A percentile compares a stretch with the other conserved stretches of the same genome.
Conservation (phyloP, 2,329 filamentous ascomycete species). For the Colletotrichum simmondsii region DNA sequence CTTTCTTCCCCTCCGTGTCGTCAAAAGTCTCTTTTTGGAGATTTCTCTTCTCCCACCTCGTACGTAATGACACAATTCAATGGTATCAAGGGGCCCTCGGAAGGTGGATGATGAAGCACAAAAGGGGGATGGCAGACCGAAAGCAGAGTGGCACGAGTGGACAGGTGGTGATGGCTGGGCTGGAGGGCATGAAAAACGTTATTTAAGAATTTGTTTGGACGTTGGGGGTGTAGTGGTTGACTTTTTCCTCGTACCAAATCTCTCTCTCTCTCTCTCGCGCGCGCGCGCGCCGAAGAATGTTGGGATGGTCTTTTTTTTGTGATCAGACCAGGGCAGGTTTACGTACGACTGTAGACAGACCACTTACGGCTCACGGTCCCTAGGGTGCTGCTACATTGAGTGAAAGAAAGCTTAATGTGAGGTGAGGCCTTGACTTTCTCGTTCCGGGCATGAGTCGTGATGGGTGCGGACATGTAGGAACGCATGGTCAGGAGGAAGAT, state of each 20-base stretch:
- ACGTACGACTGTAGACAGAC: background rate
- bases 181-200: conserved; percentile 17
- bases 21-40: too few species aligned
- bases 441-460: background rate
- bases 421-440: background rate
- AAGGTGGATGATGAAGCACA: background rate
- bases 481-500: background rate
- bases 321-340: conserved; percentile 20
- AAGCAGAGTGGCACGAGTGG: background rate
- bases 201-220: conserved; percentile 19
- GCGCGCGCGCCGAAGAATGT: background rate
- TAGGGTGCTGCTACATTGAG: too few species aligned
- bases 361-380: background rate
- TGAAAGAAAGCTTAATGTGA: background rate
- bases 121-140: background rate
- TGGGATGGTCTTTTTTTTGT: background rate
- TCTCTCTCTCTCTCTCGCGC: background rate
- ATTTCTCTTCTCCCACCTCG: background rate
- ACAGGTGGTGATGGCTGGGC: background rate
- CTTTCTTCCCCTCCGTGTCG: background rate
- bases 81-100: background rate
- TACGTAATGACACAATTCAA: background rate
- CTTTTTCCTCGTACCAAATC: background rate
- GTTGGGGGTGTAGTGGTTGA: conserved; percentile 18
- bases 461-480: background rate